phyloP scores from a whole-genome alignment of 495 filamentous ascomycete species.

The Neurospora intermedia region DNA sequence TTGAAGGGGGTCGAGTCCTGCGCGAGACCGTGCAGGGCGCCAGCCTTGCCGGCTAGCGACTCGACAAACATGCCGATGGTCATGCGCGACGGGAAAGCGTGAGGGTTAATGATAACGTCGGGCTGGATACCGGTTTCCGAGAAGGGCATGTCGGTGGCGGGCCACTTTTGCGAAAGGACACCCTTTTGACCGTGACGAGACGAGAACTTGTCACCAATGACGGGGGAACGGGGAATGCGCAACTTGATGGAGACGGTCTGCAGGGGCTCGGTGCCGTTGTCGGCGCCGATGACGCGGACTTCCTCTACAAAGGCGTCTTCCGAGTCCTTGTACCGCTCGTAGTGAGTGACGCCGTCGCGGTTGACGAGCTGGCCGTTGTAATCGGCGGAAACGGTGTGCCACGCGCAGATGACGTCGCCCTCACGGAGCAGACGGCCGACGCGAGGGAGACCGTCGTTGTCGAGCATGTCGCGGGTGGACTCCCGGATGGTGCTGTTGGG shows the following conservation, averaged over 20 bases:
- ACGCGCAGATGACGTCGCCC: constrained; percentile 78
- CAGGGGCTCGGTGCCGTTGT: constrained; percentile 68
- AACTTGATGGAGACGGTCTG: constrained; percentile 86
- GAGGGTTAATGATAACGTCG: constrained; percentile 97
- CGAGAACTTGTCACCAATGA: constrained; percentile 98
- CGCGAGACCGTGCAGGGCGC: constrained; percentile 83
- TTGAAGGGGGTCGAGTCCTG: constrained; percentile 93
- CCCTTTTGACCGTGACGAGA: constrained; percentile 97
- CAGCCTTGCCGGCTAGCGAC: constrained; percentile 89
- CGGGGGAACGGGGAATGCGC: constrained; percentile 76
- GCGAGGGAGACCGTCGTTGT: constrained; percentile 76
- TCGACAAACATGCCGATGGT: constrained; percentile 99
- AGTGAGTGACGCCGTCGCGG: constrained; percentile 67
- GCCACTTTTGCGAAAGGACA: constrained; percentile 96
- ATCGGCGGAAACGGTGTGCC: constrained; percentile 76
- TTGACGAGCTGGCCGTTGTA: constrained; percentile 64
- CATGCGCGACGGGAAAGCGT: constrained; percentile 99
- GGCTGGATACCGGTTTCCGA: constrained; percentile 94
- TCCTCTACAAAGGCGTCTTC: constrained; percentile 87
- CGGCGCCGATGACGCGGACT: constrained; percentile 77
- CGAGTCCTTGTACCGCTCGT: constrained; percentile 81
- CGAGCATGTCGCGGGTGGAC: constrained; percentile 55
- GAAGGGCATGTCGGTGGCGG: constrained; percentile 89
- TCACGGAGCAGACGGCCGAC: constrained; percentile 65
- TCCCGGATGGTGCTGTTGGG: constrained; percentile 55